Evolutionary conservation across 306 rosid species (phyloP).

Genomic region (Gastrolobium bilobum): DNA sequence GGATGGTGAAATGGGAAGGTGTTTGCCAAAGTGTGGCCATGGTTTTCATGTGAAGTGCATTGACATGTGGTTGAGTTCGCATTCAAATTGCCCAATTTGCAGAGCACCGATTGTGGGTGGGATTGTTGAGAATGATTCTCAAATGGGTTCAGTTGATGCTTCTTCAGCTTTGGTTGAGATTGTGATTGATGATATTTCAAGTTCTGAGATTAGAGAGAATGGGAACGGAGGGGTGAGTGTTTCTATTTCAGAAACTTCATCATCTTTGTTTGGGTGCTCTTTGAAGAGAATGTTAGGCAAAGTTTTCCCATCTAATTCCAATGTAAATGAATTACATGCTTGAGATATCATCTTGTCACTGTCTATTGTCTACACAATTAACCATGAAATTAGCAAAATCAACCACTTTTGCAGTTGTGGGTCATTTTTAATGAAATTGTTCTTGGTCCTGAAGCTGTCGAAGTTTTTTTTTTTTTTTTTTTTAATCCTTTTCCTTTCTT

Average conservation of each 20-base stretch:
- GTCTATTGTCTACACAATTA: slow-evolving; percentile 10
- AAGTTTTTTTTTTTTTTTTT: not conserved
- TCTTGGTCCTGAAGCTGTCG: not conserved
- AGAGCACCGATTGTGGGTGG: slow-evolving; percentile 62
- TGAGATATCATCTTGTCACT: slow-evolving; percentile 33
- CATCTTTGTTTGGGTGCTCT: slow-evolving; percentile 69
- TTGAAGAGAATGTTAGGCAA: slow-evolving; percentile 78
- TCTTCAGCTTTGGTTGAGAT: slow-evolving; percentile 52
- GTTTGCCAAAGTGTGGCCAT: slow-evolving; percentile 79
- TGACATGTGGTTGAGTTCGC: slow-evolving; percentile 92
- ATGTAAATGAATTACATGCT: slow-evolving; percentile 46
- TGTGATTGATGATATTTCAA: slow-evolving; percentile 51
- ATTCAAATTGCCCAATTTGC: slow-evolving; percentile 86
- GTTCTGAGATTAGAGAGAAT: slow-evolving; percentile 53
- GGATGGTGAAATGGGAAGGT: slow-evolving; percentile 75
- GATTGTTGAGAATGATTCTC: slow-evolving; percentile 42
- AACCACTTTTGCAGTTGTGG: slow-evolving; percentile 23
- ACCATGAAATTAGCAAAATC: slow-evolving; percentile 25
- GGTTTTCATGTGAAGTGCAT: slow-evolving; percentile 84
- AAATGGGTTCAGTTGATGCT: slow-evolving; percentile 44
- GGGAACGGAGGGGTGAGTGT: slow-evolving; percentile 15
- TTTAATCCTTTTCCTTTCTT: not conserved
- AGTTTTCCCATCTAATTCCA: slow-evolving; percentile 59
- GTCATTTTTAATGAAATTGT: slow-evolving; percentile 21
- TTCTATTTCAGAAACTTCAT: slow-evolving; percentile 51